Evolutionary conservation across 768 basidiomycete genomes (phyloP).

Genomic region (Tricholomella constricta): DNA sequence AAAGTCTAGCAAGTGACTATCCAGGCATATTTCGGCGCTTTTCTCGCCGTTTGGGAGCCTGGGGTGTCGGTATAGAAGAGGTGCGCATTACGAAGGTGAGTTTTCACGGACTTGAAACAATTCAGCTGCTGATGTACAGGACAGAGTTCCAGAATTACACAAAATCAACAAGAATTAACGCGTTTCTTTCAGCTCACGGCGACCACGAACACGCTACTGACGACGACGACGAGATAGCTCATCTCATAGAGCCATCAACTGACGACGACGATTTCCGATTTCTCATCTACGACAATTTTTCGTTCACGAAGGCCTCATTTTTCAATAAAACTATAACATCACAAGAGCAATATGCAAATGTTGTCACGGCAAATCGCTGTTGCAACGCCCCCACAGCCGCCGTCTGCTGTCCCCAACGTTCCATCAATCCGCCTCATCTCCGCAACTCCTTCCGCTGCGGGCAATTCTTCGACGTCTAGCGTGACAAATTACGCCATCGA

Average conservation of each 20-base stretch:
- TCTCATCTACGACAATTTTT: constrained; percentile 9
- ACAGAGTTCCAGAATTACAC: constrained; percentile 17
- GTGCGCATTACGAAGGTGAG: constrained; percentile 20
- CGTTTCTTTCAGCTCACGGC: constrained; percentile 19
- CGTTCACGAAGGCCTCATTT: constrained; percentile 12
- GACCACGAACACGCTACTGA: constrained; percentile 18
- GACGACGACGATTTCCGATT: constrained; percentile 12
- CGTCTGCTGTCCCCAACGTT: constrained; percentile 33
- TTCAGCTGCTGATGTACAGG: constrained; percentile 1
- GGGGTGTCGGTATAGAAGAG: constrained; percentile 19
- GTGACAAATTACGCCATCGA: constrained; percentile 36
- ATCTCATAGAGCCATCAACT: not conserved
- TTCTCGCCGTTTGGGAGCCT: constrained; percentile 15
- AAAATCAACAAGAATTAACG: constrained; percentile 28
- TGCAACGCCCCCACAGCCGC: constrained; percentile 21
- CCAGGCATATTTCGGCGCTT: constrained; percentile 13
- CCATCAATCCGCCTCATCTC: constrained; percentile 73
- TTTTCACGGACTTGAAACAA: not conserved
- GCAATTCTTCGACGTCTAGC: constrained; percentile 38
- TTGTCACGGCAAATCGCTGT: constrained; percentile 27
- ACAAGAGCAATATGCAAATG: constrained; percentile 17
- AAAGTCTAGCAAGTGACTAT: constrained; percentile 19
- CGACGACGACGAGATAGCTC: constrained; percentile 10
- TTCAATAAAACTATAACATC: constrained; percentile 8
- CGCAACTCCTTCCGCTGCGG: constrained; percentile 62